Base-by-base conservation (phyloP, 495 filamentous ascomycete species). In the Gamarada debralockiae region DNA sequence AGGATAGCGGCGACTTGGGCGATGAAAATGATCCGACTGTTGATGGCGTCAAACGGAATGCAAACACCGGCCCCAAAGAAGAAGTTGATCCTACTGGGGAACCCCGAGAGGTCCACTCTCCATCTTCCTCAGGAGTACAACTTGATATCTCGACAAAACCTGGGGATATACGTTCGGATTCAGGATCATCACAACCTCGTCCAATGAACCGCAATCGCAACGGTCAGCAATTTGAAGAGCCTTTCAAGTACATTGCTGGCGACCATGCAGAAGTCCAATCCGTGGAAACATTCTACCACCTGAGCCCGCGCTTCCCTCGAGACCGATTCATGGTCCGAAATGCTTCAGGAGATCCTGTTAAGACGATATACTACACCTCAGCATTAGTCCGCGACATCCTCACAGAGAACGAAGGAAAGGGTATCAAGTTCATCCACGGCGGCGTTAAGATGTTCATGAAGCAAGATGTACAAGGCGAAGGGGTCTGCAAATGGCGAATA, bases 401-500 rank as follows among this genome's bases (percentile, higher is more conserved):
- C 2, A 72, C 70, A 7, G 68, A 79, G 48, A 98, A 97, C 65
- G 90, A 96, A 66, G 87, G 87, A 21, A 83, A 83, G 13, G 90
- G 91, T 22, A 83, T 97, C 68, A 95, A 90, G 69, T 97, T 98
- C 65, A 85, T 97, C 34, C 93, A 98, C 69, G 91, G 87, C 52
- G 93, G 93, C 54, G 89, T 98, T 23, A 95, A 95, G 72, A 96
- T 97, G 84, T 97, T 96, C 67, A 89, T 97, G 68, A 93, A 92
- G 71, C 93, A 98, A 63, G 92, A 97, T 60, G 87, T 87, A 0
- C 92, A 96, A 58, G 84, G 81, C 22, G 81, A 78, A 38, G 85
- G 87, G 37, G 86, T 92, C 17, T 95, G 91, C 73, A 79, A 83
- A 31, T 98, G 93, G 93, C 81, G 93, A 15, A 92, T 98, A 58